Evolutionary conservation across 306 rosid species (phyloP), one percentile per base, ranked within the genome.

Genomic region (Sphenostylis stenocarpa): DNA sequence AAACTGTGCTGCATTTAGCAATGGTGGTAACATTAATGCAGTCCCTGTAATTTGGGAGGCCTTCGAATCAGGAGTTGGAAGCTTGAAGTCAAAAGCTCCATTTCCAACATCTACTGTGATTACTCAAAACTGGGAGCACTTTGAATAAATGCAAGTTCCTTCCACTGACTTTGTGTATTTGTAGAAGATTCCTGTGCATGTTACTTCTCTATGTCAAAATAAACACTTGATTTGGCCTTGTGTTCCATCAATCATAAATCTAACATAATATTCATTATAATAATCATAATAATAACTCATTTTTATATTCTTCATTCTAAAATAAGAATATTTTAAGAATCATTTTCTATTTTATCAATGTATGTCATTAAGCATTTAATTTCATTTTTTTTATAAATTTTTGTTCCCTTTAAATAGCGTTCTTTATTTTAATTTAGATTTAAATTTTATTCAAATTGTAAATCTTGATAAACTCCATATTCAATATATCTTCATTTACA

Each of bases 31-130:
- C 76, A 41, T 11, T 0, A 83, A 84, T 43, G 71, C 53, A 13
- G 87, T 81, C 9, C 70, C 84, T 2, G 84, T 75, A 51, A 73
- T 64, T 20, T 88, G 96, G 89, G 86, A 87, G 78, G 77, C 70
- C n/a, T 90, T 88, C 62, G 96, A 88, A 49, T 74, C 77, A 13
- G 93, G 90, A 76, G 51, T 78, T 63, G 74, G 70, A 70, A 70
- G 70, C 60, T 64, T 82, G 16, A 71, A 62, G 53, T 57, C 70
- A 39, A 63, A 63, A 52, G 16, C 61, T 43, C 9, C 81, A 70
- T 38, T 70, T 53, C 77, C 38, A 55, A 51, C 68, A 12, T 24
- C 77, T 14, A 81, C 78, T 41, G 74, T 82, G 17, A 70, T 82
- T 47, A 70, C 85, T 63, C 70, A 82, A 43, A 57, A 82, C 2